Evolutionary conservation across 768 basidiomycete genomes (phyloP).

Genomic region (Termitomyces eurrhizus): DNA sequence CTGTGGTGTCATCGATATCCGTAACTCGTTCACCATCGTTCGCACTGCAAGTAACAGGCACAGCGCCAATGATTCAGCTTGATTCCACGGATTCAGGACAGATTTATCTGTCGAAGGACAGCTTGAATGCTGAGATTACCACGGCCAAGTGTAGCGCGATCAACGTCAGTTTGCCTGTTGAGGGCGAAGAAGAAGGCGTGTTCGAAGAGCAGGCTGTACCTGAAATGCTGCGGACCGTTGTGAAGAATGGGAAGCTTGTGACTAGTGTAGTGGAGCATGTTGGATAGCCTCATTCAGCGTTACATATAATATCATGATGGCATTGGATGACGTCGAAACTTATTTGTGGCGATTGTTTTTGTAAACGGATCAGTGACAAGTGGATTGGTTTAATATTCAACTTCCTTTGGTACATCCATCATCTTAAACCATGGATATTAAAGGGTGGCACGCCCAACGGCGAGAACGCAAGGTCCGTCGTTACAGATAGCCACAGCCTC

Average conservation of each 20-base stretch:
- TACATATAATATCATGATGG: neutral
- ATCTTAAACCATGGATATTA: constrained; percentile 54
- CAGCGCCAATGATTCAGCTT: constrained; percentile 87
- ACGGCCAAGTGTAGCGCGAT: constrained; percentile 93
- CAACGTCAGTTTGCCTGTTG: constrained; percentile 84
- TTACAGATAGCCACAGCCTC: constrained; percentile 1
- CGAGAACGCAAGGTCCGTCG: constrained; percentile 51
- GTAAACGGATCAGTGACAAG: constrained; percentile 11
- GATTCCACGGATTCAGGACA: constrained; percentile 96
- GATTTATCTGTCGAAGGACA: constrained; percentile 85
- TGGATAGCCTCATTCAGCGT: constrained; percentile 33
- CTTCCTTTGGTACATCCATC: constrained; percentile 1
- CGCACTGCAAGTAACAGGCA: constrained; percentile 85
- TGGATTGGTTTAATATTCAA: neutral
- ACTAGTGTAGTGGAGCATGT: constrained; percentile 88
- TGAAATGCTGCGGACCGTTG: constrained; percentile 89
- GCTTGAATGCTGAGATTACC: constrained; percentile 77
- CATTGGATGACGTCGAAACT: constrained; percentile 3
- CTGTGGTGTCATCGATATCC: constrained; percentile 87
- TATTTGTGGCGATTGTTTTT: neutral
- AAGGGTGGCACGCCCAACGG: constrained; percentile 72
- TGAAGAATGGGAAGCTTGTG: constrained; percentile 79
- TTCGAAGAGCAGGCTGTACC: constrained; percentile 89
- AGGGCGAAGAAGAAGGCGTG: constrained; percentile 87
- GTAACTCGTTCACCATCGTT: constrained; percentile 93